phyloP scores from a whole-genome alignment of 2,329 filamentous ascomycete species.

The Aspergillus pseudoterreus region DNA sequence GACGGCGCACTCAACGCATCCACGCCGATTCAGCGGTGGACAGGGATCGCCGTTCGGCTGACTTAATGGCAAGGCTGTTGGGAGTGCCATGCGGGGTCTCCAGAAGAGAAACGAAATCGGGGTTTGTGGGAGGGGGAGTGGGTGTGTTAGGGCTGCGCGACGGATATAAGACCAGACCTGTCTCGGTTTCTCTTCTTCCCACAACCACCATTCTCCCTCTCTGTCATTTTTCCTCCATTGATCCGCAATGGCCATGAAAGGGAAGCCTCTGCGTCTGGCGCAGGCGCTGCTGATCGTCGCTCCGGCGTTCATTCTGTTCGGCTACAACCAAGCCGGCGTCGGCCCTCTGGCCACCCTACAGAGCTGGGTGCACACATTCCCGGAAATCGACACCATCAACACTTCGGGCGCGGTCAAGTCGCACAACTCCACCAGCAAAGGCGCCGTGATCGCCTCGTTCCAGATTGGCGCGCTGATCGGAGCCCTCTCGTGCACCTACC shows the following conservation, averaged over 20 bases:
- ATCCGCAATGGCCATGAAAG: constrained; percentile 1
- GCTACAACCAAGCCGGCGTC: constrained; percentile 24
- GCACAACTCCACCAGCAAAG: constrained; percentile 22
- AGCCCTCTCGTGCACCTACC: constrained; percentile 14
- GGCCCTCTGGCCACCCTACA: constrained; percentile 21
- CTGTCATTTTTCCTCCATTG: too few relatives aligned
- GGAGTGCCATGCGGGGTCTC: constrained; percentile 1
- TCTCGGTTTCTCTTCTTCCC: neutral
- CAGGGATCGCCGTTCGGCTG: neutral
- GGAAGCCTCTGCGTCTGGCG: constrained; percentile 13
- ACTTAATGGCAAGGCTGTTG: neutral
- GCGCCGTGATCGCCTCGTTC: constrained; percentile 24
- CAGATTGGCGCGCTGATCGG: constrained; percentile 20
- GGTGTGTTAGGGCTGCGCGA: neutral
- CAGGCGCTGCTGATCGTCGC: constrained; percentile 21
- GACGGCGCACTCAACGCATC: too few relatives aligned
- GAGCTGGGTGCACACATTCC: constrained; percentile 47
- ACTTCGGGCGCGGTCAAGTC: constrained; percentile 16
- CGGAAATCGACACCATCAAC: constrained; percentile 49
- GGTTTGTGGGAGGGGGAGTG: neutral
- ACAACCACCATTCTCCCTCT: neutral
- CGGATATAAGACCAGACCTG: neutral
- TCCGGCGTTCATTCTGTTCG: constrained; percentile 23
- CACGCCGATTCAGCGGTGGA: neutral
- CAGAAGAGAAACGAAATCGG: neutral